Evolutionary conservation across 176 grass and related monocot species (phyloP).

Genomic region (Olyra latifolia): DNA sequence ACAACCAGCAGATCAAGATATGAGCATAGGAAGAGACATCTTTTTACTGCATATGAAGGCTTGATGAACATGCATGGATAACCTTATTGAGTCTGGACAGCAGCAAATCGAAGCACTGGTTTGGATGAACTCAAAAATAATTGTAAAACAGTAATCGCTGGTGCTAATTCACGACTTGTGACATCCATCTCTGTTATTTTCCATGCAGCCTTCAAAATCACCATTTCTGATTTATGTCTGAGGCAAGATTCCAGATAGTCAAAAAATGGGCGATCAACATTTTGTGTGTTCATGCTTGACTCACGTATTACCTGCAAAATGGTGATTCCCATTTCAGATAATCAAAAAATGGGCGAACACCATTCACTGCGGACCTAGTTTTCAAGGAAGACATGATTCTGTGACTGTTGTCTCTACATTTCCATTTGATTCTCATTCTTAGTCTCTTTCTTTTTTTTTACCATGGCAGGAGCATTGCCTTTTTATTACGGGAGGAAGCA

Average conservation of each 20-base stretch:
- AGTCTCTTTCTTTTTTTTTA: too few relatives aligned
- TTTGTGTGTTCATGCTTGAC: slow-evolving; percentile 64
- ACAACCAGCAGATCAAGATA: slow-evolving; percentile 35
- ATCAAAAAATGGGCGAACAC: too few relatives aligned
- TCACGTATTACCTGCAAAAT: slow-evolving; percentile 83
- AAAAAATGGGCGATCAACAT: slow-evolving; percentile 78
- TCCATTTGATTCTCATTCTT: too few relatives aligned
- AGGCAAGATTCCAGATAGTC: slow-evolving; percentile 90
- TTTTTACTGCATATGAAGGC: neutral
- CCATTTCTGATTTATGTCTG: slow-evolving; percentile 89
- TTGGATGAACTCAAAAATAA: slow-evolving; percentile 83
- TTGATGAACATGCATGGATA: slow-evolving; percentile 14
- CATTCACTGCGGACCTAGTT: too few relatives aligned
- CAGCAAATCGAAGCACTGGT: slow-evolving; percentile 93
- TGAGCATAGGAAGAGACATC: neutral
- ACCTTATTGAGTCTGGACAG: slow-evolving; percentile 99
- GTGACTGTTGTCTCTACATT: too few relatives aligned
- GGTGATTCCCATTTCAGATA: too few relatives aligned
- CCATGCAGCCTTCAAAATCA: slow-evolving; percentile 74
- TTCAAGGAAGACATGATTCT: too few relatives aligned
- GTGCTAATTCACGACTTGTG: slow-evolving; percentile 81
- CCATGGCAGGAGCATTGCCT: too few relatives aligned
- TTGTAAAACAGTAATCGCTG: slow-evolving; percentile 75
- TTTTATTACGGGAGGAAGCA: too few relatives aligned
- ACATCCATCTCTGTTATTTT: slow-evolving; percentile 93